Evolutionary conservation across 176 grass and related monocot genomes (phyloP), one percentile per base, ranked within the genome.

Genomic region (Thinopyrum elongatum): DNA sequence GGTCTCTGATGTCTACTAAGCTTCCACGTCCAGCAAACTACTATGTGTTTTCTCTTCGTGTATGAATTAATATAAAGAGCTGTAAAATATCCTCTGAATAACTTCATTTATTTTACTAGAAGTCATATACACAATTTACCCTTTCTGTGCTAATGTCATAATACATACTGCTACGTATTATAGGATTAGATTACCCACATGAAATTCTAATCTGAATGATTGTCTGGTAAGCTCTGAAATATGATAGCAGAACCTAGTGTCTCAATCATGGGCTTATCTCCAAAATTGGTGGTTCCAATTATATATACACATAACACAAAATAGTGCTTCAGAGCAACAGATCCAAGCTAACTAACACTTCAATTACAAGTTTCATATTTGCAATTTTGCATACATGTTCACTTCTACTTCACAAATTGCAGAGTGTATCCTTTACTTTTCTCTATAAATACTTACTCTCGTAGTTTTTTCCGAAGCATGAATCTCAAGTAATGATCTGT

Each of bases 401-500:
- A 77, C 41, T 70, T 82, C 30, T 82, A 58, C 14, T 19, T 59
- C 66, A 82, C 47, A 31, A 57, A 82, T 71, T 71, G 46, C 47
- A 70, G n/a, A 82, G 14, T 62, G 51, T 57, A 74, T 62, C 31
- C 41, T 83, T 30, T 60, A 62, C 15, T 25, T 6, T 76, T 79
- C 33, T 21, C 61, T 63, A 81, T 7, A 55, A 84, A 61, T 70
- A 88, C 97, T 94, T 94, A 99, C 97, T 96, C 82, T 85, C 88
- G 92, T 57, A 99, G 78, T 44, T 88, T 99, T 85, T 93, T 99
- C 33, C 97, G 94, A 91, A 99, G 94, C 97, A 96, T 99, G 83
- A 94, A 99, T 29, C 92, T 91, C 73, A 99, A 88, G 89, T 96
- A 99, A 82, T 99, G 88, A 64, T 99, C 97, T 27, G 94, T 99